These are phyloP conservation scores for Sclerotinia subarctica DNA, from an alignment of 2,329 filamentous ascomycete species.

Conservation along the genomic window DNA sequence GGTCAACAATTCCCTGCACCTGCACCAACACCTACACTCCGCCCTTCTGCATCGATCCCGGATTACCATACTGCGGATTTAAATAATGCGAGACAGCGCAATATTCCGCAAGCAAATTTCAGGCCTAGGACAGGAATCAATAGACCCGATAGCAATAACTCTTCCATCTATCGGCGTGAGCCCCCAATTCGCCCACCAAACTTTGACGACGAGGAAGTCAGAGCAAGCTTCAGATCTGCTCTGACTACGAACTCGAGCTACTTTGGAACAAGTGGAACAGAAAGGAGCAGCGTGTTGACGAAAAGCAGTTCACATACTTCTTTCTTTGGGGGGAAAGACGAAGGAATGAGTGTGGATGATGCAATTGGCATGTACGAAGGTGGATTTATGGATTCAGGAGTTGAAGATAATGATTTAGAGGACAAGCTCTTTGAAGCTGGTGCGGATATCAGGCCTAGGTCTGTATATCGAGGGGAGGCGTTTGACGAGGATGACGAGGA, in stretches of 20 bases:
- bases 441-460: conserved; percentile 1
- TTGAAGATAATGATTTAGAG: conserved; percentile 40
- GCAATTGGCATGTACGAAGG: conserved; percentile 69
- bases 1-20: conserved; percentile 21
- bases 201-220: conserved; percentile 42
- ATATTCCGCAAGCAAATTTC: conserved; percentile 33
- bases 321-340: conserved; percentile 47
- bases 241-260: conserved; percentile 57
- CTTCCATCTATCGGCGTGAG: conserved; percentile 31
- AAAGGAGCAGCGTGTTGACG: conserved; percentile 77
- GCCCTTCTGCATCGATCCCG: conserved; percentile 37
- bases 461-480: background rate
- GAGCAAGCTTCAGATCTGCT: conserved; percentile 58
- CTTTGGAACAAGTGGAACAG: conserved; percentile 64
- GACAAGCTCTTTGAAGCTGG: conserved; percentile 15
- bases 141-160: conserved; percentile 34
- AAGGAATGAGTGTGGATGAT: conserved; percentile 62
- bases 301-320: conserved; percentile 74
- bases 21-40: conserved; percentile 22
- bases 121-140: conserved; percentile 26
- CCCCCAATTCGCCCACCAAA: conserved; percentile 29
- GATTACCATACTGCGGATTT: conserved; percentile 36
- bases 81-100: conserved; percentile 35
- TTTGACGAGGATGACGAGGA: conserved; percentile 17
- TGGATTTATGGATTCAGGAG: conserved; percentile 54